Base-by-base conservation (phyloP, 805 yeast genomes). In the Candida ficus region DNA sequence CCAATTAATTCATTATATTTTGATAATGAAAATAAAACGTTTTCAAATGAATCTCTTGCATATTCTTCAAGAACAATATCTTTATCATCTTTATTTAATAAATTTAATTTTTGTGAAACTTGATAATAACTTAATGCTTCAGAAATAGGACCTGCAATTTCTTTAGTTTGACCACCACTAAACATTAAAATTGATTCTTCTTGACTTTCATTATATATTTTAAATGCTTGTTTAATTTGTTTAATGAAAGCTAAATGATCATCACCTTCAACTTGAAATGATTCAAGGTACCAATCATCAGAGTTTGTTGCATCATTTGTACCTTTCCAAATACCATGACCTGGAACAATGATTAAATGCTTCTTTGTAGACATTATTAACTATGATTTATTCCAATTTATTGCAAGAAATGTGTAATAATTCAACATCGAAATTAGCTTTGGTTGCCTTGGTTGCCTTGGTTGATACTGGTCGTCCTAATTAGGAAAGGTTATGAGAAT, bases 1-100 rank as follows among this genome's bases (percentile, higher is more conserved):
- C 68, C 64, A 4, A 62, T 56, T 2, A 69, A 44, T 47, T 80
- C 78, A 23, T 70, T 57, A 54, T 69, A 84, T 38, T 77, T 62
- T 27, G 73, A 66, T 2, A 82, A 48, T 47, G 83, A 76, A 57
- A 76, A 83, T 3, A 83, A 44, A 6, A 85, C 73, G 57, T 86
- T 86, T 54, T 86, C 95, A 54, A 81, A 81, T 2, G 93, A 83
- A 58, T 86, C 95, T 29, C 87, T 62, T 0, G 95, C 88, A 56
- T 59, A 81, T 49, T 83, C 90, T 53, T 86, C 95, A 1, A 78
- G 61, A 6, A 66, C 45, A 1, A 81, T 59, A 21, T 55, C 48
- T 5, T 39, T 29, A 17, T 17, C 55, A 27, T 19, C 29, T 4
- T 40, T 39, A 3, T 32, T 33, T 4, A 45, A 9, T 4, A 41